Evolutionary conservation across 2,329 filamentous ascomycete species (phyloP).

Genomic region (Fusarium cyanostomum): DNA sequence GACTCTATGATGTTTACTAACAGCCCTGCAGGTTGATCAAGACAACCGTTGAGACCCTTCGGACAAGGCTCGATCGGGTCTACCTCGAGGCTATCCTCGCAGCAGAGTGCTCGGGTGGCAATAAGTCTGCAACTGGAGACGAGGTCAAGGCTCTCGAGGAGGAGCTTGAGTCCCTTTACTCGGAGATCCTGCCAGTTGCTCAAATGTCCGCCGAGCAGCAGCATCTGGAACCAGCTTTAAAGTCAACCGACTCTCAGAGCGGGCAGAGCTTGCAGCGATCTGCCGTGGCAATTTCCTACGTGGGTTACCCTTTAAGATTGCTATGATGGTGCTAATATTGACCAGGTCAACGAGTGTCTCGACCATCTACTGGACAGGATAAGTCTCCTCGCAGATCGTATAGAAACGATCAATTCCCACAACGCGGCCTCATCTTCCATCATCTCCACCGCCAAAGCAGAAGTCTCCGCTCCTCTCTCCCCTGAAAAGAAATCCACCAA

Average conservation of each 20-base stretch:
- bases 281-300: conserved; percentile 60
- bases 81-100: conserved; percentile 59
- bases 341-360: conserved; percentile 62
- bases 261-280: conserved; percentile 57
- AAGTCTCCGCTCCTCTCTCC: conserved; percentile 49
- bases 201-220: conserved; percentile 77
- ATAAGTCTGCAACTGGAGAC: conserved; percentile 43
- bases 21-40: conserved; percentile 60
- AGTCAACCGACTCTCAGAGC: conserved; percentile 54
- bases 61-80: conserved; percentile 64
- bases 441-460: conserved; percentile 54
- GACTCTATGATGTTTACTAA: conserved; percentile 7
- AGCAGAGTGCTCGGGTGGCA: conserved; percentile 43
- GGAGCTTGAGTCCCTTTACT: conserved; percentile 74
- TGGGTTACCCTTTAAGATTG: conserved; percentile 43
- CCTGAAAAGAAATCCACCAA: conserved; percentile 34
- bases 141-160: conserved; percentile 65
- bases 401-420: conserved; percentile 58
- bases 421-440: conserved; percentile 52
- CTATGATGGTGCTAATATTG: conserved; percentile 27
- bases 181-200: conserved; percentile 74
- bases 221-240: conserved; percentile 68
- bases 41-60: conserved; percentile 63
- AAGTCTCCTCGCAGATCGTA: conserved; percentile 51
- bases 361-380: conserved; percentile 61